These are phyloP conservation scores for Cryptococcus sp. DNA, from an alignment of 1,284 basidiomycete species.

Conservation along the genomic window DNA sequence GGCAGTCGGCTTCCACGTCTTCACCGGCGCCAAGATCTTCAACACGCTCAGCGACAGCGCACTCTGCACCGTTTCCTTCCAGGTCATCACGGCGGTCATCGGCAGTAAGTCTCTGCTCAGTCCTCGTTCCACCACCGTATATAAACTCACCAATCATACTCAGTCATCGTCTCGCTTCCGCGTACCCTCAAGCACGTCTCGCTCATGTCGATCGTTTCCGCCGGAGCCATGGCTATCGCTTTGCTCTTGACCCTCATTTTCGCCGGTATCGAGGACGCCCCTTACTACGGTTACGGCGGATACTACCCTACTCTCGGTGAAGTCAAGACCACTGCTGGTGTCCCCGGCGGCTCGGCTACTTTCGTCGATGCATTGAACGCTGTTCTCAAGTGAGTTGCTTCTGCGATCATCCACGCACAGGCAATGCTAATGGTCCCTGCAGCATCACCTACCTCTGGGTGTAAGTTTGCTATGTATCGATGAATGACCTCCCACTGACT, in stretches of 20 bases:
- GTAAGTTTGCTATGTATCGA: conserved; percentile 53
- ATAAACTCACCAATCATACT: conserved; percentile 32
- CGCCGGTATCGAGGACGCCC: conserved; percentile 58
- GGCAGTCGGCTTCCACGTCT: conserved; percentile 52
- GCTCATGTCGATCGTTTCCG: conserved; percentile 50
- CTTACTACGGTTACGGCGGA: conserved; percentile 45
- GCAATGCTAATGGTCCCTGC: not conserved
- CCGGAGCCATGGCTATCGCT: conserved; percentile 62
- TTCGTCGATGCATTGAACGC: conserved; percentile 61
- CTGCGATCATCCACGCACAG: not conserved
- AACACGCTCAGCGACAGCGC: conserved; percentile 65
- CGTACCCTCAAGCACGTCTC: conserved; percentile 61
- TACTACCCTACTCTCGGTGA: conserved; percentile 41
- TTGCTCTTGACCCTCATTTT: conserved; percentile 62
- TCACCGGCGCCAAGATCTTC: conserved; percentile 54
- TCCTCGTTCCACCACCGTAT: not conserved
- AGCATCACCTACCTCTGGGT: conserved; percentile 62
- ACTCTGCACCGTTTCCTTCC: conserved; percentile 63
- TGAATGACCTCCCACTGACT: not conserved
- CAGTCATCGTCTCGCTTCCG: conserved; percentile 60
- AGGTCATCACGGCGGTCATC: conserved; percentile 55
- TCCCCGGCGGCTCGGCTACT: conserved; percentile 57
- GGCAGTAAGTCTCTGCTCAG: conserved; percentile 33
- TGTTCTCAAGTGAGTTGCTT: conserved; percentile 51
- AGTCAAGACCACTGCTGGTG: conserved; percentile 38